Evolutionary conservation across 345 rosid genomes (phyloP).

Genomic region (Brassica cretica): DNA sequence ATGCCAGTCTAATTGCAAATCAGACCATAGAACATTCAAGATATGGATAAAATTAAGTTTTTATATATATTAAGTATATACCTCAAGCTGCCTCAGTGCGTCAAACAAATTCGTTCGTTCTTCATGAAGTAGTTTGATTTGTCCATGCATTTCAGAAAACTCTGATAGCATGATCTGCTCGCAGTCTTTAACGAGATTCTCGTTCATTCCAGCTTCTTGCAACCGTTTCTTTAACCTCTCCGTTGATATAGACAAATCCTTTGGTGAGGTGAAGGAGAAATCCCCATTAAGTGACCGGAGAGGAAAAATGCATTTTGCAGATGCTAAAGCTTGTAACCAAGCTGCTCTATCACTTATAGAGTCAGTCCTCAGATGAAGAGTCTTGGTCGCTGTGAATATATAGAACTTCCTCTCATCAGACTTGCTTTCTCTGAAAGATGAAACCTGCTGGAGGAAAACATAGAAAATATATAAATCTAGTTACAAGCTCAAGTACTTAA

Average conservation of each 20-base stretch:
- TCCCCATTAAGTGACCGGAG: slow-evolving; percentile 60
- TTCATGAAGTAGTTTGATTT: slow-evolving; percentile 68
- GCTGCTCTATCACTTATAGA: slow-evolving; percentile 76
- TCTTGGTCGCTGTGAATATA: slow-evolving; percentile 94
- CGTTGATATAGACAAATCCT: slow-evolving; percentile 72
- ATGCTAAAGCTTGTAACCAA: slow-evolving; percentile 91
- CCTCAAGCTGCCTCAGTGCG: slow-evolving; percentile 90
- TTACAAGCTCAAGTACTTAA: slow-evolving; percentile 14
- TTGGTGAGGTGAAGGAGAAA: slow-evolving; percentile 54
- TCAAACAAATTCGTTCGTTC: slow-evolving; percentile 74
- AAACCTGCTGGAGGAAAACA: slow-evolving; percentile 62
- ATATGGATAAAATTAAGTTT: not conserved
- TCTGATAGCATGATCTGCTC: slow-evolving; percentile 89
- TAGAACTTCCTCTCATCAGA: slow-evolving; percentile 88
- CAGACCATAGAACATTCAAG: not conserved
- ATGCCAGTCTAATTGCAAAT: slow-evolving; percentile 10
- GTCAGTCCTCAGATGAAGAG: slow-evolving; percentile 90
- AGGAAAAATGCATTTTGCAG: slow-evolving; percentile 64
- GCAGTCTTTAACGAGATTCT: slow-evolving; percentile 78
- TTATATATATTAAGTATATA: not conserved
- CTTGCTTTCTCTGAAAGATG: slow-evolving; percentile 96
- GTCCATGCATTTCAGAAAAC: slow-evolving; percentile 72
- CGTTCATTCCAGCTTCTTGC: slow-evolving; percentile 62
- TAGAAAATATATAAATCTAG: slow-evolving; percentile 21
- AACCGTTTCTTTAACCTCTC: slow-evolving; percentile 70